Conservation (phyloP, 371 early-diverging fungal genomes). For the Mortierella sp. region DNA sequence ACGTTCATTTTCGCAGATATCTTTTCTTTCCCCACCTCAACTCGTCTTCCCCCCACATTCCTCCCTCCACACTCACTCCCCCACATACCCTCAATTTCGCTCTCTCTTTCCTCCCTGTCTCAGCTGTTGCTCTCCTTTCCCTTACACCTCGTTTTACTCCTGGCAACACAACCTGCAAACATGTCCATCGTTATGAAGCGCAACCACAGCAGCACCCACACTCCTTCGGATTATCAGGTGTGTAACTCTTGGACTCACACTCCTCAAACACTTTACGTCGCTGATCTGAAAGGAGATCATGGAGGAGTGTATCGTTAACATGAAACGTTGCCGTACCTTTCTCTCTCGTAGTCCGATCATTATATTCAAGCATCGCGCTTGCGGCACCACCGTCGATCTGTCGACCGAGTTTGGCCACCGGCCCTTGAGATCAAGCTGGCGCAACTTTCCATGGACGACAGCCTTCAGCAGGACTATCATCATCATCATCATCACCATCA, state of each 20-base stretch:
- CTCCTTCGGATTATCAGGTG: too few species aligned
- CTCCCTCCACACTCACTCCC: neutral
- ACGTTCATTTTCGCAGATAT: neutral
- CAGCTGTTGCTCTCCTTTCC: neutral
- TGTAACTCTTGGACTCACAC: too few species aligned
- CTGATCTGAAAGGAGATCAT: too few species aligned
- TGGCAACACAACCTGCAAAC: neutral
- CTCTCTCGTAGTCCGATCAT: neutral
- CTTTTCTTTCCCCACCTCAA: neutral
- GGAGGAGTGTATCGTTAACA: neutral
- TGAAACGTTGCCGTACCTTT: neutral
- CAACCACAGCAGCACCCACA: neutral
- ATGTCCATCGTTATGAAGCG: too few species aligned
- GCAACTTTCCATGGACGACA: slow-evolving; percentile 9
- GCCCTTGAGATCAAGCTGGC: slow-evolving; percentile 19
- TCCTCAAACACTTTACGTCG: too few species aligned
- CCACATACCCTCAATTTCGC: neutral
- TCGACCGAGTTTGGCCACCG: slow-evolving; percentile 16
- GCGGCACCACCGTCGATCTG: slow-evolving; percentile 20
- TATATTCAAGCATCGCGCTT: neutral
- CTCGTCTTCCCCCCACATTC: neutral
- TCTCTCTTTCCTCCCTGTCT: neutral
- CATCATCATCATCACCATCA: neutral
- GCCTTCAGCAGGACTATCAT: neutral
- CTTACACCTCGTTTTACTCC: neutral